A percentile compares a stretch with the other conserved stretches of the same genome.
Conservation (phyloP, 2,329 filamentous ascomycete species). For the Colletotrichum horii region DNA sequence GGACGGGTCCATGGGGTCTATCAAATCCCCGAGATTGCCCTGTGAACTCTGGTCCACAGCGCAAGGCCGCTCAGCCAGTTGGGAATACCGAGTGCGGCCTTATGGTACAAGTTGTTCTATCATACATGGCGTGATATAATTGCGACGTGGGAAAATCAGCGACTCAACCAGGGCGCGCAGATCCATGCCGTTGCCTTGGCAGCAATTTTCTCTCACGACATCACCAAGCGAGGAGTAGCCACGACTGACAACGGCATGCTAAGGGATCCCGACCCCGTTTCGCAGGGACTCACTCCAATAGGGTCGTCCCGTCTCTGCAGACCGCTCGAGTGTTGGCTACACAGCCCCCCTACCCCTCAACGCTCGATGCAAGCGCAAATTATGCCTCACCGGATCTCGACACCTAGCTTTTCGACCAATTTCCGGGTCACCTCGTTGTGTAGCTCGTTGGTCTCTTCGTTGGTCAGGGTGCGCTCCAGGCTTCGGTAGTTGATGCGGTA, state of each 20-base stretch:
- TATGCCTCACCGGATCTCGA: constrained; percentile 67
- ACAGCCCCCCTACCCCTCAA: constrained; percentile 21
- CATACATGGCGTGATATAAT: constrained; percentile 7
- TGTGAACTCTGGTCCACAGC: background rate
- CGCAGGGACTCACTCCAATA: background rate
- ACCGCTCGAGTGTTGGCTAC: background rate
- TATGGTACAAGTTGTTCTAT: constrained; percentile 19
- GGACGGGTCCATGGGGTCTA: background rate
- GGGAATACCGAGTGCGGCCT: background rate
- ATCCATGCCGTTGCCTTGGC: background rate
- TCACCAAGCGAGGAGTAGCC: background rate
- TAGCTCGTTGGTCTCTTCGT: constrained; percentile 77
- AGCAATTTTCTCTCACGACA: background rate
- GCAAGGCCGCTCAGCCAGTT: background rate
- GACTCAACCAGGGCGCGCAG: background rate
- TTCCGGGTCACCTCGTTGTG: constrained; percentile 71
- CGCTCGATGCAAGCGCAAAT: background rate
- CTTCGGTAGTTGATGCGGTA: constrained; percentile 95
- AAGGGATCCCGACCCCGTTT: background rate
- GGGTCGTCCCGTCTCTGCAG: constrained; percentile 11
- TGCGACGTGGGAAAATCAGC: background rate
- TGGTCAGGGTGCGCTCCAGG: constrained; percentile 87
- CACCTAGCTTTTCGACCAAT: constrained; percentile 74
- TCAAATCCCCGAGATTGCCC: constrained; percentile 1
- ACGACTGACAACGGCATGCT: background rate